A percentile compares a stretch with the other conserved stretches of the same genome.
Evolutionary conservation across 768 basidiomycete species (phyloP).

Genomic region (Boletus pseudo-olivaceus): DNA sequence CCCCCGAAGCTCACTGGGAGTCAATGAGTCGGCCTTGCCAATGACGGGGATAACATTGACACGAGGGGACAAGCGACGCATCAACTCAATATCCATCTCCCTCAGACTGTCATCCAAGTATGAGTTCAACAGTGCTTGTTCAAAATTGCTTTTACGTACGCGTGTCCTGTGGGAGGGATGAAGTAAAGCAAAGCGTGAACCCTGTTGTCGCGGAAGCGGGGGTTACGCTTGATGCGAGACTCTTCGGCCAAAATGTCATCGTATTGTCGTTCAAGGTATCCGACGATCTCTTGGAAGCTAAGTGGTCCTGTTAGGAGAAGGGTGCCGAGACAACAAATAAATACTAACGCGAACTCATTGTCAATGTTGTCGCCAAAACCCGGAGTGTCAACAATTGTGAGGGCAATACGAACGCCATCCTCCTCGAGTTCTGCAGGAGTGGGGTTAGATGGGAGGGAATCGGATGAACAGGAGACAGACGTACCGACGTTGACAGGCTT

Average conservation of each 20-base stretch:
- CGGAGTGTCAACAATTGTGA: constrained; percentile 98
- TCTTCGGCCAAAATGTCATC: constrained; percentile 98
- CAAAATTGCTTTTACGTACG: constrained; percentile 51
- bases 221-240: constrained; percentile 98
- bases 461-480: not conserved
- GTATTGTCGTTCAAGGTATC: constrained; percentile 96
- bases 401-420: constrained; percentile 95
- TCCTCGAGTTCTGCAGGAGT: constrained; percentile 82
- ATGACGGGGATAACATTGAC: constrained; percentile 99
- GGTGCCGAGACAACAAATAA: constrained; percentile 4
- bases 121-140: not conserved
- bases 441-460: not conserved
- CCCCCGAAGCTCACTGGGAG: constrained; percentile 85
- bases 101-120: constrained; percentile 54
- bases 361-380: constrained; percentile 99
- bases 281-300: constrained; percentile 96
- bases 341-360: constrained; percentile 92
- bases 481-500: constrained; percentile 91
- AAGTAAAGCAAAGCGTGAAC: constrained; percentile 97
- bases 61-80: constrained; percentile 95
- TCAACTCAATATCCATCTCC: constrained; percentile 98
- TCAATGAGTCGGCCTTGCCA: constrained; percentile 95
- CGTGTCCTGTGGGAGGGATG: constrained; percentile 96
- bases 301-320: constrained; percentile 2
- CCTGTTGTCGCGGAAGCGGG: constrained; percentile 97